Base-by-base conservation (phyloP, 305 asterid genomes). In the Lippia alba region DNA sequence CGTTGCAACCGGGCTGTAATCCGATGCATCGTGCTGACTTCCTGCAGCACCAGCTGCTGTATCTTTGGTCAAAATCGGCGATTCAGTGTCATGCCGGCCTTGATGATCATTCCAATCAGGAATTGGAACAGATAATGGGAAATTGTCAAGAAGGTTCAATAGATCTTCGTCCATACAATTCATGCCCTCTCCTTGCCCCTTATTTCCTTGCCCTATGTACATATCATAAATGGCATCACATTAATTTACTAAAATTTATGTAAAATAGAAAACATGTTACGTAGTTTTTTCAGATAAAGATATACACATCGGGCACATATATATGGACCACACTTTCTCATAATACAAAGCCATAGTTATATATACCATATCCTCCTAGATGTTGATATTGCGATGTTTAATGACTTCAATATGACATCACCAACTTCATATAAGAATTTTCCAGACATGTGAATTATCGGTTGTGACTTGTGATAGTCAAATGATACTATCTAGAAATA, bases 31-130 rank as follows among this genome's bases (percentile, higher is more conserved):
- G 19, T 30, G 74, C 65, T 70, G 88, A 73, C 66, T 69, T 67
- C 62, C 81, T 56, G 62, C 20, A 6, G 62, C 20, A 6, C n/a
- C 48, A 5, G 40, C 36, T 59, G n/a, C 63, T 59, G 80, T 64
- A 69, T 71, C 79, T 32, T 59, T 53, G n/a, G 17, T 49, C 74
- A 72, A 54, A 9, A 45, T 70, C 5, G 76, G 79, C 3, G 77
- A 61, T 53, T 74, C 82, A 3, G 40, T 61, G 57, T 66, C 83
- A 12, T 74, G 70, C 30, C 30, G 30, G 16, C 18, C 82, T 30
- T 74, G 81, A 32, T 82, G 81, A 33, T 82, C 66, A 17, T 82
- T 67, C 96, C 92, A 86, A 10, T 88, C 82, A 0, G 91, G 90
- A 64, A 85, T 78, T 12, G 86, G 83, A 8, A 76, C 89, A 0